Evolutionary conservation across 164 flowering plant species (phyloP).

Genomic region (Piper longum): DNA sequence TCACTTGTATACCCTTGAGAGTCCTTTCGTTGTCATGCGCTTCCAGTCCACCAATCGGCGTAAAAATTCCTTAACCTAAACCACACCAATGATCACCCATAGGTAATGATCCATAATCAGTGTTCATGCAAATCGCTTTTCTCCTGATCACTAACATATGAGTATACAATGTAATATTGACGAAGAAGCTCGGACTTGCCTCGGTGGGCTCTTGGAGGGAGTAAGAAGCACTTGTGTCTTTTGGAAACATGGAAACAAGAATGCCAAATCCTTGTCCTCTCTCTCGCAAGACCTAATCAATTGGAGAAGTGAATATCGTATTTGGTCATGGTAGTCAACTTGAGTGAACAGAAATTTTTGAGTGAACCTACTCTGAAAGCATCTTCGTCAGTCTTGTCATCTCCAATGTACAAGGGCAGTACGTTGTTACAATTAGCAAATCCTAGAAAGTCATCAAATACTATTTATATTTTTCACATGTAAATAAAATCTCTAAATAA

Average conservation of each 20-base stretch:
- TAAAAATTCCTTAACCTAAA: conserved; percentile 68
- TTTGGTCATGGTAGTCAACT: no score
- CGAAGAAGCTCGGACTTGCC: conserved; percentile 19
- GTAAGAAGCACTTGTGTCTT: conserved; percentile 76
- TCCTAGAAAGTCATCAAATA: conserved; percentile 22
- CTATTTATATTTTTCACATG: background rate
- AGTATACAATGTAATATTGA: no score
- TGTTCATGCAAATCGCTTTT: no score
- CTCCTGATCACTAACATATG: no score
- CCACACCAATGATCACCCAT: background rate
- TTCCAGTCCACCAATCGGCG: conserved; percentile 71
- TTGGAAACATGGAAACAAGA: conserved; percentile 72
- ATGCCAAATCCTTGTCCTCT: conserved; percentile 89
- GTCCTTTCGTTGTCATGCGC: conserved; percentile 7
- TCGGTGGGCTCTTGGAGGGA: conserved; percentile 81
- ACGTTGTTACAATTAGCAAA: conserved; percentile 49
- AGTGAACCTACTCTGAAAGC: conserved; percentile 63
- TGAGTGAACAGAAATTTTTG: no score
- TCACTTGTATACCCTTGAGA: conserved; percentile 3
- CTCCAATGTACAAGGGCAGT: conserved; percentile 81
- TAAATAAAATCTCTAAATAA: no score
- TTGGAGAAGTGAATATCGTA: no score
- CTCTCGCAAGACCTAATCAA: conserved; percentile 35
- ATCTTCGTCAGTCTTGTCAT: conserved; percentile 93
- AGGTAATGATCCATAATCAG: background rate